phyloP scores from a whole-genome alignment of 371 early-diverging fungal genomes.

The Mortierella sp. region DNA sequence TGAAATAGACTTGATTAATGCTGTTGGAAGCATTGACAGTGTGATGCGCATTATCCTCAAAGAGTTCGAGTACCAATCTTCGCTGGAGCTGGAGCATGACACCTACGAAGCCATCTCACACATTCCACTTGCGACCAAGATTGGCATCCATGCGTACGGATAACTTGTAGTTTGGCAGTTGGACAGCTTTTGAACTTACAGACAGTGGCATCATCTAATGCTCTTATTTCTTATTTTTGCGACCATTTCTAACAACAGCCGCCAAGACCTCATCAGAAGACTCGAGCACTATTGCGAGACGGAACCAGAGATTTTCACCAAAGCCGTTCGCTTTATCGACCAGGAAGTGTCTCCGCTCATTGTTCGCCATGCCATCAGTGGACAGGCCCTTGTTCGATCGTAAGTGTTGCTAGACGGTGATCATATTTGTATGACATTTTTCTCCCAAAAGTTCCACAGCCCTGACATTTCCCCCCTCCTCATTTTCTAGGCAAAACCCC shows the following conservation, averaged over 20 bases:
- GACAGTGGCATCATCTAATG: no score
- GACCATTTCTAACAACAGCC: slow-evolving; percentile 9
- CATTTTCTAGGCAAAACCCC: slow-evolving; percentile 58
- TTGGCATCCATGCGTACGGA: slow-evolving; percentile 71
- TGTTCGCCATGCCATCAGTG: slow-evolving; percentile 70
- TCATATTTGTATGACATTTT: no score
- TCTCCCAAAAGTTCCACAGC: no score
- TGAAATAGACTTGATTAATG: slow-evolving; percentile 75
- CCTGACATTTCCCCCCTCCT: background rate
- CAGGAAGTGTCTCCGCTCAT: slow-evolving; percentile 65
- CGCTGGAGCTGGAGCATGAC: slow-evolving; percentile 67
- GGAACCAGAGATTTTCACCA: slow-evolving; percentile 60
- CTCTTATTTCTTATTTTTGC: background rate
- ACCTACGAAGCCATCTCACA: slow-evolving; percentile 75
- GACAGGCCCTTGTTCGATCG: slow-evolving; percentile 72
- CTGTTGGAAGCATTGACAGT: slow-evolving; percentile 71
- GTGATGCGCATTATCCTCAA: slow-evolving; percentile 72
- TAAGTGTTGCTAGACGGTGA: slow-evolving; percentile 55
- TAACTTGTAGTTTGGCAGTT: no score
- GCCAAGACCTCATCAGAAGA: slow-evolving; percentile 67
- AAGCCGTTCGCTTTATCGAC: slow-evolving; percentile 68
- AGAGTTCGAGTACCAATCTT: slow-evolving; percentile 77
- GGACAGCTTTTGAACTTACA: background rate
- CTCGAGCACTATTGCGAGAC: slow-evolving; percentile 71
- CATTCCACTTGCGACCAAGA: slow-evolving; percentile 71